Evolutionary conservation across 1,284 basidiomycete genomes (phyloP).

Genomic region (Pholiota adiposa): DNA sequence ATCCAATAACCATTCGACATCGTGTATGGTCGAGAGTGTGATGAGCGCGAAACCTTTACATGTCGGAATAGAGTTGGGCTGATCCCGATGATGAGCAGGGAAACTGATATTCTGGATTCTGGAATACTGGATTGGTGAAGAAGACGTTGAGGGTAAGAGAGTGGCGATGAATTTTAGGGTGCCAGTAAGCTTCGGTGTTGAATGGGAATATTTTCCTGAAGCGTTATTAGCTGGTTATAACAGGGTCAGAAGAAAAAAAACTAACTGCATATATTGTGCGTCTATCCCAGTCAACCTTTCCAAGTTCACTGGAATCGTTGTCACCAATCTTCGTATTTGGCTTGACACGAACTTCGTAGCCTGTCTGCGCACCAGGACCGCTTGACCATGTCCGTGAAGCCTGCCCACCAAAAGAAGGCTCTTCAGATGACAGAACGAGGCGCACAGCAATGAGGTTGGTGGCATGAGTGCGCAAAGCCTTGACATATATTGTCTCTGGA

Average conservation of each 20-base stretch:
- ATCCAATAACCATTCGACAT: conserved; percentile 46
- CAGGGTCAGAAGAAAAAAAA: conserved; percentile 1
- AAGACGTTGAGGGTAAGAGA: conserved; percentile 37
- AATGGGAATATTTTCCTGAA: conserved; percentile 72
- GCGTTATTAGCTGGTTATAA: not conserved
- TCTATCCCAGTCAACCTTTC: conserved; percentile 59
- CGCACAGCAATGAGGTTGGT: conserved; percentile 57
- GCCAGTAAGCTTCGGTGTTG: conserved; percentile 50
- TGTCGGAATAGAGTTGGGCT: conserved; percentile 50
- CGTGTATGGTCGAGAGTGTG: conserved; percentile 45
- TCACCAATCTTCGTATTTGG: conserved; percentile 39
- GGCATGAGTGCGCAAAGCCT: conserved; percentile 53
- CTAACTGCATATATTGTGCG: conserved; percentile 69
- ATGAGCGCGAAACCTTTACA: conserved; percentile 78
- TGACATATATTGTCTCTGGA: conserved; percentile 54
- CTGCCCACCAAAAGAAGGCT: not conserved
- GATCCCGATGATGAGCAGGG: conserved; percentile 65
- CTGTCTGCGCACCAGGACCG: conserved; percentile 33
- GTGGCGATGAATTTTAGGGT: conserved; percentile 49
- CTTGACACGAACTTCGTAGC: conserved; percentile 66
- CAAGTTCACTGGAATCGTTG: conserved; percentile 31
- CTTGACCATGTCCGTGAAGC: conserved; percentile 2
- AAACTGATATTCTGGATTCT: conserved; percentile 57
- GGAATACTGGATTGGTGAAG: not conserved
- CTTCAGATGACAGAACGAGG: conserved; percentile 41